Evolutionary conservation across 2,329 filamentous ascomycete species (phyloP).

Genomic region (Ceratocystis colombiana): DNA sequence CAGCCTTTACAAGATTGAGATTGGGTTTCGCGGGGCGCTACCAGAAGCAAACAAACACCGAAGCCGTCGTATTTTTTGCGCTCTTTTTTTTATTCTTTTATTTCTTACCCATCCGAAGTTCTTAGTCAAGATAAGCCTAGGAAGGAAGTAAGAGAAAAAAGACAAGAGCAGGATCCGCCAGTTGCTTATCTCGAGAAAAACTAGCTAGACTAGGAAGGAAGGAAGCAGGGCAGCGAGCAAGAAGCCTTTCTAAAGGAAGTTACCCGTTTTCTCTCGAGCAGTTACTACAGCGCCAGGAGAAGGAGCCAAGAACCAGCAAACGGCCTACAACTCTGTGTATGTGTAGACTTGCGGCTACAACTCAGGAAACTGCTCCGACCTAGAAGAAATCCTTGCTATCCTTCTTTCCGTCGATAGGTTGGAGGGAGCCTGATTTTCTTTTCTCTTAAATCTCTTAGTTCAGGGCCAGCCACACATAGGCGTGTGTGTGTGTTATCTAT

Average conservation of each 20-base stretch:
- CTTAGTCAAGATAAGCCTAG: constrained; percentile 1
- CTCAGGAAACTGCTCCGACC: background rate
- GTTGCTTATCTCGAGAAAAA: constrained; percentile 3
- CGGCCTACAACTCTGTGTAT: background rate
- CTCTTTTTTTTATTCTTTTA: background rate
- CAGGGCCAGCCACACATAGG: background rate
- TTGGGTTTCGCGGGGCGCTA: background rate
- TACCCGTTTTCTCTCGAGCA: background rate
- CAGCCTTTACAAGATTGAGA: background rate
- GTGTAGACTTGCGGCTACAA: background rate
- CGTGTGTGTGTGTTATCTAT: background rate
- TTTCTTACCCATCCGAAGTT: background rate
- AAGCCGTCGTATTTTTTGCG: background rate
- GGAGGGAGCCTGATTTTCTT: background rate
- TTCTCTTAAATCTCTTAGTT: background rate
- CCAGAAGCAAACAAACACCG: background rate
- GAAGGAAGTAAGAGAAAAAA: constrained; percentile 4
- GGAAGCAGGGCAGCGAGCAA: background rate
- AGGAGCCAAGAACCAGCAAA: background rate
- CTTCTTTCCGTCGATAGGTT: background rate
- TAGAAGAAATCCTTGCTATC: constrained; percentile 12
- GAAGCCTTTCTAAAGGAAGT: background rate
- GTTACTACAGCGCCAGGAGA: background rate
- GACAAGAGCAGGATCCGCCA: background rate
- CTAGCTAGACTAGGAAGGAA: background rate